Evolutionary conservation across 495 filamentous ascomycete species (phyloP).

Genomic region (Pyronema domesticum): DNA sequence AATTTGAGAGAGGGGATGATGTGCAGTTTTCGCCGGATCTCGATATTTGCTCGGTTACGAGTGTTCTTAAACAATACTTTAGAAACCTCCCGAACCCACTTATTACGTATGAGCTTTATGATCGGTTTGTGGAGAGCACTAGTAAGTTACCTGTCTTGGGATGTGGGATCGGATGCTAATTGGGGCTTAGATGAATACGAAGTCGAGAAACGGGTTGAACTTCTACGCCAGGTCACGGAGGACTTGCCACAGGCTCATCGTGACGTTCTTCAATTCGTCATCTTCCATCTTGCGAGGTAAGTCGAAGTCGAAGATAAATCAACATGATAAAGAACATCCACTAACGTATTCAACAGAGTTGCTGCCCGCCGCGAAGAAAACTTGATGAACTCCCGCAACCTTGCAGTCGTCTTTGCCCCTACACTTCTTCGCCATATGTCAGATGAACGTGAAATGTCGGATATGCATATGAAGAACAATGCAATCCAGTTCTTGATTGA

Average conservation of each 20-base stretch:
- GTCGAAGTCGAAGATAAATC: not conserved
- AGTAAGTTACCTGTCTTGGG: constrained; percentile 30
- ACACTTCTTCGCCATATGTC: constrained; percentile 86
- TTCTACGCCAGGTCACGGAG: constrained; percentile 50
- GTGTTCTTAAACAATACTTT: constrained; percentile 94
- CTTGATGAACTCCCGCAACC: constrained; percentile 80
- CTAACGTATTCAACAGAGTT: constrained; percentile 36
- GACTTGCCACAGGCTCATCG: constrained; percentile 65
- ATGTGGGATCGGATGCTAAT: not conserved
- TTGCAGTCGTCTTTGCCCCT: constrained; percentile 94
- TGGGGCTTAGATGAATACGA: constrained; percentile 32
- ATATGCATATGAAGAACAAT: constrained; percentile 80
- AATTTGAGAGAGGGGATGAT: constrained; percentile 69
- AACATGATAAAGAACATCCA: not conserved
- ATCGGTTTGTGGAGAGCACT: constrained; percentile 63
- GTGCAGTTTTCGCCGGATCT: constrained; percentile 85
- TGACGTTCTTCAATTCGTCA: constrained; percentile 78
- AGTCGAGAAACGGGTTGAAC: constrained; percentile 42
- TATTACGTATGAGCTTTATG: constrained; percentile 85
- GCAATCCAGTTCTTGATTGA: constrained; percentile 83
- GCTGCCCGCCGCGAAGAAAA: constrained; percentile 69
- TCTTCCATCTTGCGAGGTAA: constrained; percentile 63
- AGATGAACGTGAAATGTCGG: constrained; percentile 83
- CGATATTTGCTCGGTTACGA: constrained; percentile 93
- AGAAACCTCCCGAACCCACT: constrained; percentile 79